Conservation (phyloP, 495 filamentous ascomycete genomes). For the Stereocaulon alpinum region DNA sequence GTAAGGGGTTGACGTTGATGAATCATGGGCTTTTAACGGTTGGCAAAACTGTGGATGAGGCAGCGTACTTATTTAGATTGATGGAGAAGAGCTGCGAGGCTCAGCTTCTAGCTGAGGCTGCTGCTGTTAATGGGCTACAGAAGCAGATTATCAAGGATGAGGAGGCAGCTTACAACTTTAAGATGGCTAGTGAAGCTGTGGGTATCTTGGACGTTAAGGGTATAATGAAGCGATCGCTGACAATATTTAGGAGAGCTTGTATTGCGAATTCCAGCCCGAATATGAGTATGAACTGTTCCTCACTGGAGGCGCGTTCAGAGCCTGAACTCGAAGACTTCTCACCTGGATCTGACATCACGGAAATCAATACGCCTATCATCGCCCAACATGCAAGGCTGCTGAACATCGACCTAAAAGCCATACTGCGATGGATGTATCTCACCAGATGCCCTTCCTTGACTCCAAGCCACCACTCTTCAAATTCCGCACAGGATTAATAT, state of each 20-base stretch:
- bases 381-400: no score
- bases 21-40: slow-evolving; percentile 49
- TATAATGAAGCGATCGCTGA: background rate
- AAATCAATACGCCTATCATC: no score
- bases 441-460: no score
- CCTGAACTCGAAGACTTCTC: background rate
- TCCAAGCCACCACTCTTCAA: no score
- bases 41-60: slow-evolving; percentile 45
- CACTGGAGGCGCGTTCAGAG: slow-evolving; percentile 7
- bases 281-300: slow-evolving; percentile 21
- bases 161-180: slow-evolving; percentile 43
- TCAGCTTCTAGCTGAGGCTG: slow-evolving; percentile 41
- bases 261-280: slow-evolving; percentile 24
- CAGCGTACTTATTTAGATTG: slow-evolving; percentile 41
- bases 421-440: no score
- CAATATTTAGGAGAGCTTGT: slow-evolving; percentile 8
- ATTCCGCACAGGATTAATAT: no score
- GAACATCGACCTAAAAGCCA: no score
- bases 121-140: slow-evolving; percentile 22
- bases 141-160: slow-evolving; percentile 40
- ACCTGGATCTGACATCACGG: no score
- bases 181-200: slow-evolving; percentile 37
- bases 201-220: background rate
- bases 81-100: slow-evolving; percentile 42
- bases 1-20: slow-evolving; percentile 38